Conservation (phyloP, 2,329 filamentous ascomycete species). For the Trichophyton equinum region DNA sequence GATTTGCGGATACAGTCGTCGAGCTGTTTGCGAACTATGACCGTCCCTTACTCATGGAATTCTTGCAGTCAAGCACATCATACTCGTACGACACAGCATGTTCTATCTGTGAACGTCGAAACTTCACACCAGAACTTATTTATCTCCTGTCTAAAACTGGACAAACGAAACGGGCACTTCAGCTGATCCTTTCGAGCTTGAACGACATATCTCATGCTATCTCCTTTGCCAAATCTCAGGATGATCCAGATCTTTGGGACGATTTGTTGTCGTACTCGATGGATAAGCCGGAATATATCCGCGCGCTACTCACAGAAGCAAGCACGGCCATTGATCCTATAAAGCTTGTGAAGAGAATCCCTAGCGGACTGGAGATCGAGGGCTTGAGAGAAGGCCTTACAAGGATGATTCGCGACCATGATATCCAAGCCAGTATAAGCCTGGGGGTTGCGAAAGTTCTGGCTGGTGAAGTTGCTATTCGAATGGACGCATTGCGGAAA, state of each 20-base stretch:
- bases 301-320: conserved; percentile 80
- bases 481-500: conserved; percentile 65
- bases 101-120: conserved; percentile 63
- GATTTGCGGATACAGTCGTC: conserved; percentile 76
- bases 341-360: conserved; percentile 76
- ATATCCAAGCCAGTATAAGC: conserved; percentile 87
- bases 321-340: conserved; percentile 91
- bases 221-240: conserved; percentile 82
- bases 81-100: conserved; percentile 70
- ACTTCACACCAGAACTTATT: conserved; percentile 86
- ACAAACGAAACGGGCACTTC: conserved; percentile 80
- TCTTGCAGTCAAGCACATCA: conserved; percentile 68
- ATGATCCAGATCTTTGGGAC: conserved; percentile 87
- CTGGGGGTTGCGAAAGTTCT: conserved; percentile 79
- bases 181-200: conserved; percentile 86
- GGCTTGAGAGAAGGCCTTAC: conserved; percentile 78
- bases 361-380: conserved; percentile 83
- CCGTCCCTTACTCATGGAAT: conserved; percentile 67
- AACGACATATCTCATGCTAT: conserved; percentile 87
- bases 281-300: conserved; percentile 93
- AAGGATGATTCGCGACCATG: conserved; percentile 88
- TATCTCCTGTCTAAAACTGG: conserved; percentile 92
- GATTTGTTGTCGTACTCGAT: conserved; percentile 90
- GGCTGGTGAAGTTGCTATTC: conserved; percentile 70
- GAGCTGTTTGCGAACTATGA: conserved; percentile 78